phyloP scores from a whole-genome alignment of 1,284 basidiomycete species.

The Rhodofomes roseus region DNA sequence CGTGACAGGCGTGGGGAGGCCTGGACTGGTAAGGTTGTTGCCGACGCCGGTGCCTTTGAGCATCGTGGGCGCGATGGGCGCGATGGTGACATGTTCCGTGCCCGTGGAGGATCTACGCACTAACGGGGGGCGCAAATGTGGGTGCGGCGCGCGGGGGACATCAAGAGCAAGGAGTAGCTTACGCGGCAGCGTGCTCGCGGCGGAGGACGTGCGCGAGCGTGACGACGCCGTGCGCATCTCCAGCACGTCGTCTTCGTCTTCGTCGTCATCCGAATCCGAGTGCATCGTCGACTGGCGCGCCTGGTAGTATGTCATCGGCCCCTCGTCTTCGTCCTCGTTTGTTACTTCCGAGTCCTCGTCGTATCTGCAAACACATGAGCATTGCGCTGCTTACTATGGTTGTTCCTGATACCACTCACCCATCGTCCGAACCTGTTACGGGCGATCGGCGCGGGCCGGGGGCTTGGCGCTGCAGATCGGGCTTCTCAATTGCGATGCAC shows the following conservation, averaged over 20 bases:
- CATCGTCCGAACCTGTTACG: slow-evolving; percentile 49
- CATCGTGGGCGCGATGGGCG: slow-evolving; percentile 90
- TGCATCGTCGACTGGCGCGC: slow-evolving; percentile 32
- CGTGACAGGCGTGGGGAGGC: slow-evolving; percentile 11
- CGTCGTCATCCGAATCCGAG: slow-evolving; percentile 40
- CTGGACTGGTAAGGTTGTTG: slow-evolving; percentile 36
- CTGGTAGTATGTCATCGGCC: slow-evolving; percentile 24
- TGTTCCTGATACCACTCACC: slow-evolving; percentile 40
- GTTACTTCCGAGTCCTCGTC: slow-evolving; percentile 60
- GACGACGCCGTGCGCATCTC: slow-evolving; percentile 51
- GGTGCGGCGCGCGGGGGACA: slow-evolving; percentile 11
- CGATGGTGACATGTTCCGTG: slow-evolving; percentile 80
- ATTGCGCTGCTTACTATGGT: slow-evolving; percentile 7
- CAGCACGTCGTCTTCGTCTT: slow-evolving; percentile 63
- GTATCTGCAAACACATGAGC: slow-evolving; percentile 38
- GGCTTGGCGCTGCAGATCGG: slow-evolving; percentile 31
- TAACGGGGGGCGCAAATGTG: slow-evolving; percentile 26
- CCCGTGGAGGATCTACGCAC: slow-evolving; percentile 38
- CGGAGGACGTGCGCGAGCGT: slow-evolving; percentile 38
- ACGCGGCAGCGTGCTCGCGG: slow-evolving; percentile 25
- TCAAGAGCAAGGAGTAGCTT: slow-evolving; percentile 8
- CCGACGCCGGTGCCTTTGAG: slow-evolving; percentile 75
- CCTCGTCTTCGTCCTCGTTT: slow-evolving; percentile 31
- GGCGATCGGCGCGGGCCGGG: slow-evolving; percentile 15
- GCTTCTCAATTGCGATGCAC: slow-evolving; percentile 90